Conservation (phyloP, 345 rosid species). For the Hibiscus tridactylites region DNA sequence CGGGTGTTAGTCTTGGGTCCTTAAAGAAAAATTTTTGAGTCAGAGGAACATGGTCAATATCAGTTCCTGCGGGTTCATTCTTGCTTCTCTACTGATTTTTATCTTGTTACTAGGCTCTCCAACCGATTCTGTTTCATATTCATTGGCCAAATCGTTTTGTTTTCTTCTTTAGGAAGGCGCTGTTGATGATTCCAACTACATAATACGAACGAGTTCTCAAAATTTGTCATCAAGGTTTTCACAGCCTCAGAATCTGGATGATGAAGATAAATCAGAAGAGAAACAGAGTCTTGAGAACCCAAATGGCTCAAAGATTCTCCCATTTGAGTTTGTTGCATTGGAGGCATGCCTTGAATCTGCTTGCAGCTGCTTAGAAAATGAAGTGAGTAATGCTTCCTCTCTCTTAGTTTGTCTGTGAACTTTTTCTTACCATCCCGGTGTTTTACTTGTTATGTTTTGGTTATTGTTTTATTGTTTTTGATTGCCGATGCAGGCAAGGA, state of each 20-base stretch:
- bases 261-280: constrained; percentile 38
- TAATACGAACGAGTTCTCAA: constrained; percentile 24
- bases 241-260: constrained; percentile 25
- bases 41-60: neutral
- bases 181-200: constrained; percentile 35
- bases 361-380: constrained; percentile 63
- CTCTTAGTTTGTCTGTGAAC: neutral
- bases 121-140: neutral
- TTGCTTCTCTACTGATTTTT: neutral
- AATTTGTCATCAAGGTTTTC: constrained; percentile 26
- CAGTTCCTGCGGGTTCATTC: neutral
- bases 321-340: constrained; percentile 65
- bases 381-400: constrained; percentile 24
- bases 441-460: neutral
- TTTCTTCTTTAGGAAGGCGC: constrained; percentile 40
- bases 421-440: neutral
- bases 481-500: constrained; percentile 35
- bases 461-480: neutral
- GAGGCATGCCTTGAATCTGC: constrained; percentile 73
- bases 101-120: neutral
- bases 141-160: neutral
- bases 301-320: constrained; percentile 51
- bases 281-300: constrained; percentile 56
- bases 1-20: neutral
- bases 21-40: neutral